These are phyloP conservation scores for Actinomortierella ambigua DNA, from an alignment of 371 early-diverging fungal species.

Conservation along the genomic window DNA sequence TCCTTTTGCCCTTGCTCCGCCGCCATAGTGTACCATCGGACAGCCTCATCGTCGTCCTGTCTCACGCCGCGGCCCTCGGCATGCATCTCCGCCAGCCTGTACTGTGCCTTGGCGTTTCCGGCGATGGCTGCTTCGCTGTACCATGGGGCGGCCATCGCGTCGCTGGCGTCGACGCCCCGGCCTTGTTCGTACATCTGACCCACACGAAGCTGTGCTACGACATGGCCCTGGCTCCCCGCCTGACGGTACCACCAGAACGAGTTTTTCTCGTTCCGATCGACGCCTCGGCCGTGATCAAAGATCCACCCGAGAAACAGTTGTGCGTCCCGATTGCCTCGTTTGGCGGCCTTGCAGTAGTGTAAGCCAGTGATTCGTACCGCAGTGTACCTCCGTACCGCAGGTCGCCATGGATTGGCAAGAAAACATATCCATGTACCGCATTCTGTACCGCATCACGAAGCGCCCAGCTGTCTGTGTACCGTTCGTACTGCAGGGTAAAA, in stretches of 20 bases:
- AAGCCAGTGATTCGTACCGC: constrained; percentile 73
- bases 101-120: constrained; percentile 84
- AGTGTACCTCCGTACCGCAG: too few species aligned
- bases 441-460: too few species aligned
- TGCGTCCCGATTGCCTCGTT: constrained; percentile 74
- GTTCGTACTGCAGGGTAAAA: too few species aligned
- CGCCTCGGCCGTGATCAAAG: constrained; percentile 84
- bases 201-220: constrained; percentile 81
- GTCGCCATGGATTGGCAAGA: constrained; percentile 57
- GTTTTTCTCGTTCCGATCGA: constrained; percentile 63
- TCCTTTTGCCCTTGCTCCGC: constrained; percentile 64
- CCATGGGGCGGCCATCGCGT: constrained; percentile 70
- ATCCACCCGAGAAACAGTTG: constrained; percentile 72
- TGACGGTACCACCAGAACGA: constrained; percentile 75
- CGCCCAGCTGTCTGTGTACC: too few species aligned
- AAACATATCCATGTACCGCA: too few species aligned
- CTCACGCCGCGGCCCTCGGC: constrained; percentile 82
- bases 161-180: constrained; percentile 68
- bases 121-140: constrained; percentile 72
- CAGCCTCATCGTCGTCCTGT: constrained; percentile 66
- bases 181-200: constrained; percentile 89
- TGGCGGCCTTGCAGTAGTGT: constrained; percentile 75
- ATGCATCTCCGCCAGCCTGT: constrained; percentile 79
- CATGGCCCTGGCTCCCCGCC: constrained; percentile 65
- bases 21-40: constrained; percentile 76